Evolutionary conservation across 1,139 yeast species (phyloP).

Genomic region (Debaryomyces sp.): DNA sequence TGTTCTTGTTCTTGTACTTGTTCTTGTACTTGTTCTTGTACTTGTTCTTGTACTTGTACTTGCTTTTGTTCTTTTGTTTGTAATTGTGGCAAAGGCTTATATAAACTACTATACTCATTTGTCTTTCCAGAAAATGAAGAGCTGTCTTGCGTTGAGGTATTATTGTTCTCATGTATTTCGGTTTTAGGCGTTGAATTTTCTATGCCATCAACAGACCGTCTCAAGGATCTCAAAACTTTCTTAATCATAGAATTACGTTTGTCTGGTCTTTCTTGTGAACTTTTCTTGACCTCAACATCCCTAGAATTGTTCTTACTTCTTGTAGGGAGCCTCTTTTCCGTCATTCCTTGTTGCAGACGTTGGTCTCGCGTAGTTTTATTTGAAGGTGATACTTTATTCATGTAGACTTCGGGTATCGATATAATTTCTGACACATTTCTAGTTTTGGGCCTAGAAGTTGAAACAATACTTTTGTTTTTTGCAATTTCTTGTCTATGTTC

Average conservation of each 20-base stretch:
- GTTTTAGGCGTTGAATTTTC: neutral
- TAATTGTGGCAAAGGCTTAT: slow-evolving; percentile 8
- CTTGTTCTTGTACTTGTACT: too few species aligned
- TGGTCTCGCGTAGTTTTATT: neutral
- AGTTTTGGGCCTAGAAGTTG: neutral
- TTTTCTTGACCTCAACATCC: neutral
- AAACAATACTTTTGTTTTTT: neutral
- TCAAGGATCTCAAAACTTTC: slow-evolving; percentile 21
- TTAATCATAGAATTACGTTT: slow-evolving; percentile 20
- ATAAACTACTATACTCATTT: slow-evolving; percentile 5
- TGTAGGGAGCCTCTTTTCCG: neutral
- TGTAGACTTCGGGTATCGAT: slow-evolving; percentile 11
- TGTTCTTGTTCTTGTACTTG: neutral
- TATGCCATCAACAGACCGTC: slow-evolving; percentile 9
- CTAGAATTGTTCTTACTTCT: neutral
- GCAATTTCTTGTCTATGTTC: neutral
- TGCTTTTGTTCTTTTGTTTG: neutral
- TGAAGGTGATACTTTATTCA: neutral
- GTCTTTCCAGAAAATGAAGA: slow-evolving; percentile 1
- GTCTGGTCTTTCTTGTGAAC: neutral
- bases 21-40: too few species aligned
- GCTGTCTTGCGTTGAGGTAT: neutral
- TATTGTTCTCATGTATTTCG: neutral
- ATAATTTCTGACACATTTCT: slow-evolving; percentile 8
- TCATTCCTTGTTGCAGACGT: neutral